A percentile compares a stretch with the other conserved stretches of the same genome.
phyloP scores from a whole-genome alignment of 768 basidiomycete species.

The Pleurotus salmoneostramineus region DNA sequence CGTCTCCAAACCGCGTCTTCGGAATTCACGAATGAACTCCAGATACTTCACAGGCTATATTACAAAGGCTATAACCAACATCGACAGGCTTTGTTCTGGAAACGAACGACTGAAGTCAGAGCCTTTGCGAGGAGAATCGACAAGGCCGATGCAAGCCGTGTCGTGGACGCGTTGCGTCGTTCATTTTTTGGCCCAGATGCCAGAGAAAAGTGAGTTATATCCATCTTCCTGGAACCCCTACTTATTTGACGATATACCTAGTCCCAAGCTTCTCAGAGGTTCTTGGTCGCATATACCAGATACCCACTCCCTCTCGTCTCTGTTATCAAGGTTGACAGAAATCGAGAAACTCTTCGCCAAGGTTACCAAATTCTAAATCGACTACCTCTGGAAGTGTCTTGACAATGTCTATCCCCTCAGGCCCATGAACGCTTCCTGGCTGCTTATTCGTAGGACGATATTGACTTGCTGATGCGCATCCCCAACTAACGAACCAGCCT shows the following conservation, averaged over 20 bases:
- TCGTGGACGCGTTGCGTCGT: conserved; percentile 36
- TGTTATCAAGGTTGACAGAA: conserved; percentile 29
- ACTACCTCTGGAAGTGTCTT: neutral
- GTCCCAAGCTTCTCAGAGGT: conserved; percentile 49
- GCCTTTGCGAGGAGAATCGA: conserved; percentile 41
- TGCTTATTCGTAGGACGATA: conserved; percentile 48
- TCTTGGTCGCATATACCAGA: conserved; percentile 65
- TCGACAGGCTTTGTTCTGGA: conserved; percentile 66
- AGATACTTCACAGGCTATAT: conserved; percentile 61
- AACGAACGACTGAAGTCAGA: conserved; percentile 57
- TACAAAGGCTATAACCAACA: conserved; percentile 85
- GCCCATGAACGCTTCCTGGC: conserved; percentile 38
- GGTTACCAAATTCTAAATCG: conserved; percentile 23
- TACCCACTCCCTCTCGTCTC: conserved; percentile 23
- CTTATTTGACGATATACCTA: conserved; percentile 18
- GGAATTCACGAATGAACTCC: conserved; percentile 46
- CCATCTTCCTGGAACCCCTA: neutral
- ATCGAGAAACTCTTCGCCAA: conserved; percentile 40
- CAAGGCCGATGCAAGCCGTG: conserved; percentile 22
- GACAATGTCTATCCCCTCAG: conserved; percentile 23
- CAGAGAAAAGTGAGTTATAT: conserved; percentile 29
- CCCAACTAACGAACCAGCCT: too few relatives aligned
- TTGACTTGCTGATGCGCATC: neutral
- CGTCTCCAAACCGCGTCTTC: conserved; percentile 41
- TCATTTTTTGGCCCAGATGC: conserved; percentile 47